Conservation (phyloP, 352 stramenopile genomes). For the Globisporangium splendens region DNA sequence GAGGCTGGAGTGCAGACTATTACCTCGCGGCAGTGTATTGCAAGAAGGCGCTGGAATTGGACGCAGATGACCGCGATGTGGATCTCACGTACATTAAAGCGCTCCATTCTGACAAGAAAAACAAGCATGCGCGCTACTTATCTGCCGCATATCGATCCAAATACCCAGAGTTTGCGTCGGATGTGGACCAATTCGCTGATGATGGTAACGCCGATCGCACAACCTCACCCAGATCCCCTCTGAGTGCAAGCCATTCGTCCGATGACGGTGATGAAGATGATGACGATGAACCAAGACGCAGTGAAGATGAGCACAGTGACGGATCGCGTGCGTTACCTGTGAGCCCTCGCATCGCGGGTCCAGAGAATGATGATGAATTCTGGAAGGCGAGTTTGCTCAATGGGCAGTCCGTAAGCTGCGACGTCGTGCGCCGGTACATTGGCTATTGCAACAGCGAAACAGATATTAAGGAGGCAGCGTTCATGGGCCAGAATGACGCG, state of each 20-base stretch:
- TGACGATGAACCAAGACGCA: conserved; percentile 4
- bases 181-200: conserved; percentile 39
- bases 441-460: conserved; percentile 88
- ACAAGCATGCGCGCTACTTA: conserved; percentile 34
- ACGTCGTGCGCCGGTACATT: conserved; percentile 72
- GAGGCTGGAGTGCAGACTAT: conserved; percentile 60
- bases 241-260: neutral
- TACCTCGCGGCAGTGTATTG: conserved; percentile 64
- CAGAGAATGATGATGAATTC: conserved; percentile 26
- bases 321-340: neutral
- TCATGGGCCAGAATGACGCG: conserved; percentile 84
- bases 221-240: neutral
- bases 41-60: conserved; percentile 59
- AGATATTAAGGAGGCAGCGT: conserved; percentile 88
- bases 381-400: conserved; percentile 46
- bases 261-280: conserved; percentile 18
- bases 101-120: conserved; percentile 38
- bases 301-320: conserved; percentile 8
- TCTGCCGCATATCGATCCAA: conserved; percentile 39
- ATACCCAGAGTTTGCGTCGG: conserved; percentile 37
- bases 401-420: conserved; percentile 47
- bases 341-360: neutral
- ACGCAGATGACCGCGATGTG: conserved; percentile 38
- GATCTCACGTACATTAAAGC: conserved; percentile 60
- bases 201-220: conserved; percentile 8